Base-by-base conservation (phyloP, 1,139 yeast genomes). In the Arxiozyma bovina region DNA sequence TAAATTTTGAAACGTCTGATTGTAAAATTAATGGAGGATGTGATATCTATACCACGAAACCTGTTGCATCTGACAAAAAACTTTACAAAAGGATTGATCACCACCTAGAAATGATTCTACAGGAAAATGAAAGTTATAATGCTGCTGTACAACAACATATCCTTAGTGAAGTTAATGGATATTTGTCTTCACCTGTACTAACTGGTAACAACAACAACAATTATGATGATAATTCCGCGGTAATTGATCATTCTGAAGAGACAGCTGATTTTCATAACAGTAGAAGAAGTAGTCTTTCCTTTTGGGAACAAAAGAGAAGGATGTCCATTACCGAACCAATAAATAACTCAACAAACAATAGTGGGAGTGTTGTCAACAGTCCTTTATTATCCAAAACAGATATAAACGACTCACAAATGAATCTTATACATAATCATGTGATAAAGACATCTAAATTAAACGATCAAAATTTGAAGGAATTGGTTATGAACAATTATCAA, bases 21-120 rank as follows among this genome's bases (percentile, higher is more conserved):
- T 83, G 91, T 68, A 88, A 85, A 64, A 79, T 93, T 40, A 81
- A 82, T 54, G 98, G 98, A n/a, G 93, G 96, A 23, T 85, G 96
- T 67, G 99, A 93, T 66, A 76, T 93, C 50, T 93, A 89, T 68
- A 88, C 98, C 1, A 93, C 99, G 1, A 93, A 93, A 67, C 91
- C 96, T 1, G 89, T 91, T 43, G 89, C 93, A 1, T 79, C 93
- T 1, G 99, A 93, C 70, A 78, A 90, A 63, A 91, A 91, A 70
- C 77, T 93, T 42, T 89, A 87, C 74, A 88, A 89, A 70, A 82
- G 93, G 0, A 82, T 93, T 52, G 98, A 90, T 68, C 83, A 85
- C 62, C 94, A 87, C 64, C 76, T 87, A 55, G 85, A 84, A 59
- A 83, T 82, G 50, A 73, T 83, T 47, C 71, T 84, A 53, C 85